Evolutionary conservation across 2,329 filamentous ascomycete genomes (phyloP), one percentile per base, ranked within the genome.

Genomic region (Botrytis squamosa): DNA sequence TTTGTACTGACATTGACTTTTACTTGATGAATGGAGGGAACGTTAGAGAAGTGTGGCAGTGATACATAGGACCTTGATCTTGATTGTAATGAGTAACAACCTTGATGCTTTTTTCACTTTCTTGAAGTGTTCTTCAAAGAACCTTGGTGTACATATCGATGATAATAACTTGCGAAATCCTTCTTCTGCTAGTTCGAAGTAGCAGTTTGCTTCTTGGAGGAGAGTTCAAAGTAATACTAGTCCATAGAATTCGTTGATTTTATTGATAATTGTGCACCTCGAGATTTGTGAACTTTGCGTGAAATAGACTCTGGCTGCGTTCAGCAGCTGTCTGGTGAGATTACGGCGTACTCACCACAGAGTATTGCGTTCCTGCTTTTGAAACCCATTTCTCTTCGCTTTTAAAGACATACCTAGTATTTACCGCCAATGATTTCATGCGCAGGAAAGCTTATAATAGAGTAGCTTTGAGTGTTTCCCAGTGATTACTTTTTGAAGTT

Each of bases 301-400:
- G 25, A 20, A n/a, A 42, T 63, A n/a, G 4, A 42, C 1, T 14
- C 9, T 25, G 10, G 20, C 36, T 62, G 14, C 38, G 3, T n/a
- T 0, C 8, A 42, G 25, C 1, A 25, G 10, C 36, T 10, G 4
- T 42, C 60, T 12, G 12, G 9, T 40, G 10, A 38, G 20, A 25
- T n/a, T 9, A 14, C n/a, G 22, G 5, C 10, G 9, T 38, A 60
- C 6, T 5, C 22, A 4, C 6, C 12, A 8, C 22, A 36, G 22
- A 25, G 6, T 3, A 6, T 1, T 10, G 12, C 6, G 1, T 14
- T 1, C 3, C 22, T 22, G 2, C 20, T 16, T 2, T 7, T 14
- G 10, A 14, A 62, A 16, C 2, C 9, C 9, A 7, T n/a, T 62
- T 38, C 5, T 12, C 2, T 38, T 38, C 10, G 5, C 1, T 25